These are phyloP conservation scores for Lepiota venenata DNA, from an alignment of 768 basidiomycete species.

Conservation along the genomic window DNA sequence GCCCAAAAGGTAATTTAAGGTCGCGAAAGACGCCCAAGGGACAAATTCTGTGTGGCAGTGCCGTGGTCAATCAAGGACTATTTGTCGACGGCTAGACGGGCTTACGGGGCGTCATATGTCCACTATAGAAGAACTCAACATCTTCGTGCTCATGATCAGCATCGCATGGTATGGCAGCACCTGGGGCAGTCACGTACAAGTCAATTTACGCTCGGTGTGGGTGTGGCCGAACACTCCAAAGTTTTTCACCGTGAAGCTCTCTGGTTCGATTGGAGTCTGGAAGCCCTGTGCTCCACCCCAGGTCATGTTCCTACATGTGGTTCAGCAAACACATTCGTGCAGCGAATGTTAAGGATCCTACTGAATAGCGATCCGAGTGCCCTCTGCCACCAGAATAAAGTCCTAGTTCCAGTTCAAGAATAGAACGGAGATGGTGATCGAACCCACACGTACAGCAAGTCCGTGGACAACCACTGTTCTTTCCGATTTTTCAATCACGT, in stretches of 20 bases:
- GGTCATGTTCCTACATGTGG: conserved; percentile 33
- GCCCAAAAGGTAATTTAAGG: conserved; percentile 66
- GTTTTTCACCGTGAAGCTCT: conserved; percentile 69
- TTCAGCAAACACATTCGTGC: not conserved
- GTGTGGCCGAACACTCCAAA: conserved; percentile 63
- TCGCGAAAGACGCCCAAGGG: conserved; percentile 59
- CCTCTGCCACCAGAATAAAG: conserved; percentile 70
- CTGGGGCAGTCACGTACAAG: conserved; percentile 46
- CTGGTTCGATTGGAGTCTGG: conserved; percentile 61
- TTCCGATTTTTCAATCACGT: conserved; percentile 72
- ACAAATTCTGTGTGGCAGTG: conserved; percentile 1
- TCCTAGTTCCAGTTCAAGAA: conserved; percentile 29
- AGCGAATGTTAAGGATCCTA: conserved; percentile 37
- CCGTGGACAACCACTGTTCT: conserved; percentile 71
- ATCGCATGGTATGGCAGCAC: conserved; percentile 68
- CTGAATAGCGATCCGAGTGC: conserved; percentile 64
- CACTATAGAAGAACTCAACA: conserved; percentile 55
- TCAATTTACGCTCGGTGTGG: conserved; percentile 67
- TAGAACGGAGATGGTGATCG: conserved; percentile 37
- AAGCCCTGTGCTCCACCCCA: conserved; percentile 68
- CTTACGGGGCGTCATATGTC: conserved; percentile 5
- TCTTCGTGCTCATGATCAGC: conserved; percentile 27
- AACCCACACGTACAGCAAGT: conserved; percentile 64
- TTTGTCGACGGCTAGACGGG: conserved; percentile 26
- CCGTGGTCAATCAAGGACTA: not conserved